Evolutionary conservation across 345 rosid species (phyloP), one percentile per base, ranked within the genome.

Genomic region (Syzygium aromaticum): DNA sequence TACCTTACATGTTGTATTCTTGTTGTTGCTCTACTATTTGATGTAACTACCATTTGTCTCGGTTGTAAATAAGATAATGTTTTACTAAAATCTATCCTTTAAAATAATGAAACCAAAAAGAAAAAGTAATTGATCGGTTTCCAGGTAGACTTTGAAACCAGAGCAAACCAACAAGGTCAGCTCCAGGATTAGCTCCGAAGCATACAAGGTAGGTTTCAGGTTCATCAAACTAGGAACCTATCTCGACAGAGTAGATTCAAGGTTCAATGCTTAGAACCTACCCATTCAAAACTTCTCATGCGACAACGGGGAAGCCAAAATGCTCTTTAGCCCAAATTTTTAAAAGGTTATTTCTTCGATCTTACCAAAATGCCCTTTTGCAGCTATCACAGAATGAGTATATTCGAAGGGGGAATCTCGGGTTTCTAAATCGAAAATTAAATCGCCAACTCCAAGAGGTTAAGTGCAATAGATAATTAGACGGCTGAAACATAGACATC

Each of bases 101-200:
- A 61, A n/a, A 28, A 27, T 5, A 61, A 61, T 61, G 67, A 5
- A 59, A 59, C 30, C 0, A 59, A 27, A 11, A 51, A 51, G 12
- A 54, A 25, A 11, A 12, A 27, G 3, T 1, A 57, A 59, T 27
- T 61, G 67, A 30, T 8, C 3, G 1, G 17, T 61, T 61, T 61
- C 73, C 16, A 61, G 13, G 5, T n/a, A 61, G 33, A n/a, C 28
- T 30, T 0, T 12, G 0, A 17, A 61, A 61, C 15, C 0, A 0
- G 4, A 61, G 0, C 0, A 0, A 8, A 61, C 17, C 19, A n/a
- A 61, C 33, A 61, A 61, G 33, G 33, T n/a, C 0, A 0, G 33
- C 30, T 61, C 8, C 2, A n/a, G 0, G 67, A 61, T n/a, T 61
- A 61, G 9, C 12, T 61, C 33, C 5, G 13, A 59, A 3, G 2